Percentiles rank a stretch among this genome's conserved stretches.
Evolutionary conservation across 108 stramenopile genomes (phyloP).

Genomic region (Nitzschia sp.): DNA sequence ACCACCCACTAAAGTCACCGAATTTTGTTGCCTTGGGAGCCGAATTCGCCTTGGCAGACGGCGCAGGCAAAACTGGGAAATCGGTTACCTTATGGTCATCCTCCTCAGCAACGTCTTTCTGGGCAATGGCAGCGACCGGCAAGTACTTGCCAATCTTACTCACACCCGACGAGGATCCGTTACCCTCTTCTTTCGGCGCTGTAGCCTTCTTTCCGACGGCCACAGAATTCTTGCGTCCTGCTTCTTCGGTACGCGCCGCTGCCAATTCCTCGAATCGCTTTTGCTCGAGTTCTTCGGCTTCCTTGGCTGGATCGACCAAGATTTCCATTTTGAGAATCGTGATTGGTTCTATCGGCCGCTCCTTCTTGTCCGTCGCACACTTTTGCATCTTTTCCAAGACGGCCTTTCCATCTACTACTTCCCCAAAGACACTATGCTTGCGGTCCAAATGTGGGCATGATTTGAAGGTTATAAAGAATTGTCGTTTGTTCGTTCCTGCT

Average conservation of each 20-base stretch:
- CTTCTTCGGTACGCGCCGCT: slow-evolving; percentile 25
- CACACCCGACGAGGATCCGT: background rate
- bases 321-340: slow-evolving; percentile 59
- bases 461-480: slow-evolving; percentile 97
- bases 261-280: slow-evolving; percentile 49
- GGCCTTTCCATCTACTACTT: slow-evolving; percentile 85
- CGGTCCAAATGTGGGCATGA: slow-evolving; percentile 90
- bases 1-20: slow-evolving; percentile 85
- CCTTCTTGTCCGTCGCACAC: slow-evolving; percentile 74
- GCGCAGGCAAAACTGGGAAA: slow-evolving; percentile 5
- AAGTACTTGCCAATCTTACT: slow-evolving; percentile 11
- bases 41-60: slow-evolving; percentile 13
- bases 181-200: background rate
- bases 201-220: slow-evolving; percentile 6
- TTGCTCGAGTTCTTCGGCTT: slow-evolving; percentile 67
- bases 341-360: slow-evolving; percentile 65
- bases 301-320: slow-evolving; percentile 69
- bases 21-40: slow-evolving; percentile 66
- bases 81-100: background rate
- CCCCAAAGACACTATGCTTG: slow-evolving; percentile 96
- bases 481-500: slow-evolving; percentile 83
- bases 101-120: slow-evolving; percentile 1
- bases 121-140: slow-evolving; percentile 19
- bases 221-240: slow-evolving; percentile 17
- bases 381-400: slow-evolving; percentile 40